Evolutionary conservation across 202 grass and related monocot species (phyloP), one percentile per base, ranked within the genome.

Genomic region (Carex arenaria): DNA sequence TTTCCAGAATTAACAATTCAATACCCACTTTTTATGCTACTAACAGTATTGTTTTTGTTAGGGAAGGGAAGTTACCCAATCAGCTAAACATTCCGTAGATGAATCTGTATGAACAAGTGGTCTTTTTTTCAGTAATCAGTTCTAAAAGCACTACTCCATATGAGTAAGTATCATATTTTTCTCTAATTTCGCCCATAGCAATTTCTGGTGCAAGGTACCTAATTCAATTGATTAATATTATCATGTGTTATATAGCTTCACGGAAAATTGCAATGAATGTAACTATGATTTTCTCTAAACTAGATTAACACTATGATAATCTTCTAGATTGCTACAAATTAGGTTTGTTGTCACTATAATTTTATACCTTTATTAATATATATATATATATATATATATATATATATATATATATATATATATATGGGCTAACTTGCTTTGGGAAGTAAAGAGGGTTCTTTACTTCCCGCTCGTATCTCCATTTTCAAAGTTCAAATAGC

Each of bases 141-240:
- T 97, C 94, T 34, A 97, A 86, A 92, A 97, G 94, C 94, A 94
- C 90, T 78, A 97, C 88, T 83, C 94, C 94, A 47, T 87, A 97
- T 45, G 94, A 90, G 67, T 94, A 97, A 4, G 94, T 90, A 90
- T 97, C 94, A 60, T 92, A 97, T 85, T 92, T 94, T 23, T 97
- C 94, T 28, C 90, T 92, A n/a, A 97, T 89, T 87, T 97, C 89
- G 68, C 94, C 94, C 70, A 90, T 85, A 28, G 94, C 92, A 81
- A 94, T 89, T 66, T 97, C 94, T 67, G 94, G 94, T 83, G 91
- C 88, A 71, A 97, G 85, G 63, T 94, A 94, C 77, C 94, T 94
- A 86, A 72, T 32, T 26, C 0, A 45, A 19, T 40, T 20, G 10
- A 20, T 0, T 47, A 19, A n/a, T 49, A 12, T 49, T 10, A 4